These are phyloP conservation scores for Colletotrichum sp. DNA, from an alignment of 2,329 filamentous ascomycete species.

Conservation along the genomic window DNA sequence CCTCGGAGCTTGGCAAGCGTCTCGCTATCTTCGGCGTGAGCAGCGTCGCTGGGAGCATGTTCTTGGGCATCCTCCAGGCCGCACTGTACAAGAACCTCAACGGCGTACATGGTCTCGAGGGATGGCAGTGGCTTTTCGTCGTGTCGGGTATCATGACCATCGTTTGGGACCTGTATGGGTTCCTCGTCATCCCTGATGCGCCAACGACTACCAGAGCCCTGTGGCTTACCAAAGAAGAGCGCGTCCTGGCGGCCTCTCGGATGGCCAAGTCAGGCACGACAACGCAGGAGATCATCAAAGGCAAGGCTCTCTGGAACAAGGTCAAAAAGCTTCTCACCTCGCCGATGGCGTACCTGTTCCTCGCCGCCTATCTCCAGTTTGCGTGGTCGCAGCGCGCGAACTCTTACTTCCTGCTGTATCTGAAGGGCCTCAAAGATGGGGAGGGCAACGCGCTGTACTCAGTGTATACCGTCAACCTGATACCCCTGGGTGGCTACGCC, in stretches of 20 bases:
- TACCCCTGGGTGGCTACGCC: constrained; percentile 29
- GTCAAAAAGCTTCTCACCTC: constrained; percentile 28
- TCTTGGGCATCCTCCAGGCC: constrained; percentile 61
- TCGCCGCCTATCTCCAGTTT: constrained; percentile 28
- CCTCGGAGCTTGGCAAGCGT: constrained; percentile 54
- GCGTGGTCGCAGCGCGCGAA: constrained; percentile 33
- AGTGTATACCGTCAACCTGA: constrained; percentile 29
- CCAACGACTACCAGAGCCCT: constrained; percentile 27
- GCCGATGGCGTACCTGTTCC: constrained; percentile 25
- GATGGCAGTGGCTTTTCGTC: constrained; percentile 63
- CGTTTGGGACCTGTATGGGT: constrained; percentile 59
- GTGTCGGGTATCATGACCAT: constrained; percentile 62
- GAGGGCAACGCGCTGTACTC: constrained; percentile 24
- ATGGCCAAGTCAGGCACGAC: constrained; percentile 25
- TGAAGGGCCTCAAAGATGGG: constrained; percentile 23
- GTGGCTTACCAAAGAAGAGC: constrained; percentile 37
- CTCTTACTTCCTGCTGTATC: constrained; percentile 29
- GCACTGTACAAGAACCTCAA: constrained; percentile 57
- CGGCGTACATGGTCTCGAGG: constrained; percentile 50
- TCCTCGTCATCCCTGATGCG: constrained; percentile 39
- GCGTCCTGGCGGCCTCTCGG: constrained; percentile 29
- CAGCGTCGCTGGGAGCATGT: constrained; percentile 57
- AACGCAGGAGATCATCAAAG: constrained; percentile 26
- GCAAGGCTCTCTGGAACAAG: constrained; percentile 26
- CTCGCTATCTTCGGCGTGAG: constrained; percentile 52